Evolutionary conservation across 73 alveolate species (phyloP).

Genomic region (Blepharisma stoltei): DNA sequence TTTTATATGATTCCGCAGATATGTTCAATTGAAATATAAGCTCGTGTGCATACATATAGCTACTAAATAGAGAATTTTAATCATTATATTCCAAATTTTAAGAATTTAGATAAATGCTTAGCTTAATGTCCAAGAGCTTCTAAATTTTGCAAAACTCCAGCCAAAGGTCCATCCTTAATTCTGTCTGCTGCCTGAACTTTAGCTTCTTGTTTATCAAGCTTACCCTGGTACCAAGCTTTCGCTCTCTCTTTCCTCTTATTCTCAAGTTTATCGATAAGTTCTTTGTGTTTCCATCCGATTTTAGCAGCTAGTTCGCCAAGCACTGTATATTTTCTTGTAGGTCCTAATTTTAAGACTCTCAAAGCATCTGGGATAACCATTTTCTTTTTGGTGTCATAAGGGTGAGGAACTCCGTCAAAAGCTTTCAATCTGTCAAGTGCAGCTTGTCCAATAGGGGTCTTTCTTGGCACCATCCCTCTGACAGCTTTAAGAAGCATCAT

Average conservation of each 20-base stretch:
- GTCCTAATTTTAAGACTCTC: constrained; percentile 75
- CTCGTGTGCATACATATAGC: too few species aligned
- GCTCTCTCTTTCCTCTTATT: constrained; percentile 82
- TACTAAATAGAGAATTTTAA: too few species aligned
- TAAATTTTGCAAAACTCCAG: not conserved
- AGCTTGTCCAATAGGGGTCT: constrained; percentile 94
- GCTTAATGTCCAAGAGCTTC: too few species aligned
- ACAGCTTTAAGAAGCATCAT: constrained; percentile 95
- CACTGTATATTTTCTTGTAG: constrained; percentile 70
- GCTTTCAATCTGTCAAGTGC: constrained; percentile 78
- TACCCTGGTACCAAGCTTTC: not conserved
- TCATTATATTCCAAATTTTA: too few species aligned
- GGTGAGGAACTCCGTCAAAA: constrained; percentile 97
- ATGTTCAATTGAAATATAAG: too few species aligned
- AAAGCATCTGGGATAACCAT: constrained; percentile 93
- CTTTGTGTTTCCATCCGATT: constrained; percentile 91
- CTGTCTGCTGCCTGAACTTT: not conserved
- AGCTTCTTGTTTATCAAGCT: not conserved
- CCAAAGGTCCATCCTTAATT: not conserved
- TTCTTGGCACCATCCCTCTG: constrained; percentile 89
- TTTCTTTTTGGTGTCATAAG: constrained; percentile 91
- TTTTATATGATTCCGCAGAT: too few species aligned
- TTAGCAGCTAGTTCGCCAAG: constrained; percentile 87
- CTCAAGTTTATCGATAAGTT: constrained; percentile 75
- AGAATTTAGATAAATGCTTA: too few species aligned